Base-by-base conservation (phyloP, 805 yeast genomes). In the Ogataea populi-albae region DNA sequence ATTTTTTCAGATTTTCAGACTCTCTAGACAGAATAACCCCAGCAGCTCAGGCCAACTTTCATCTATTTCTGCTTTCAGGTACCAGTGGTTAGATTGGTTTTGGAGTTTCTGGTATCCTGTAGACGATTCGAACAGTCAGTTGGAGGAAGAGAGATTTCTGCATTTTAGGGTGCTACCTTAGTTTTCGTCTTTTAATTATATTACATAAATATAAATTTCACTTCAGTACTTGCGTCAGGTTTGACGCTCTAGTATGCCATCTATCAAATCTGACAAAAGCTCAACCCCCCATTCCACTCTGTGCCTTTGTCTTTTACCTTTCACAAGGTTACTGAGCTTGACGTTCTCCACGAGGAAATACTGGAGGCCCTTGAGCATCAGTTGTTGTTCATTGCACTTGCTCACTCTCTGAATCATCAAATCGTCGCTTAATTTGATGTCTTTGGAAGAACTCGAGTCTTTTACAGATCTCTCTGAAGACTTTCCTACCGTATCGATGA, bases 231-330 rank as follows among this genome's bases (percentile, higher is more conserved):
- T 15, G 8, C n/a, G n/a, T n/a, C n/a, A n/a, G n/a, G n/a, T n/a
- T n/a, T 26, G 26, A 23, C 34, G 38, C 32, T 50, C 50, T 19
- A 38, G 19, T 17, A 56, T 35, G n/a, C 47, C 80, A 23, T 68
- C 75, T 14, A 75, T 68, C 25, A 78, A 61, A 42, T 77, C 84
- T 38, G 68, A 58, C 57, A 75, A 62, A 2, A 76, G 62, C 34
- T 70, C 74, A 14, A 69, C 66, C 3, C 82, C 93, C 94, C 94
- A 85, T 21, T 66, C 64, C 1, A 82, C 73, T 47, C 89, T 68
- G 29, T 59, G 67, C 23, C 55, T 64, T 50, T 79, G 84, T 48
- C 70, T 72, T 43, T 66, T 68, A 11, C 86, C 79, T 34, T 63
- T 62, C 25, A 78, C 55, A 26, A 76, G 61, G 40, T 66, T 69